phyloP scores from a whole-genome alignment of 2,329 filamentous ascomycete genomes.

The Helotiales sp. region DNA sequence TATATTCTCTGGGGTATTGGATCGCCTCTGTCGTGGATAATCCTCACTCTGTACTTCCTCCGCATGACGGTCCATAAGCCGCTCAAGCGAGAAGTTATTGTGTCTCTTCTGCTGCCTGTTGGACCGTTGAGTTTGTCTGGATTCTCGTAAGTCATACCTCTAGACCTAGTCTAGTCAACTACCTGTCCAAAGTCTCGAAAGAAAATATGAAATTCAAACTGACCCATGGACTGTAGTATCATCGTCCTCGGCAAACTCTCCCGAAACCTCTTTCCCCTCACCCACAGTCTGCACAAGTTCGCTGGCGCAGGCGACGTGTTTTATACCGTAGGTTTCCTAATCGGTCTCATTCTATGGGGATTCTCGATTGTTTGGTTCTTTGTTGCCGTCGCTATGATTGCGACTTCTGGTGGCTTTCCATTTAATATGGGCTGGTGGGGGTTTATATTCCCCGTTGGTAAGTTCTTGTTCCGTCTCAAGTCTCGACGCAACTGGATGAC shows the following conservation, averaged over 20 bases:
- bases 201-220: neutral
- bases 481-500: too few species aligned
- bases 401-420: neutral
- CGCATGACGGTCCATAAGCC: constrained; percentile 53
- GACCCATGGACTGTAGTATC: neutral
- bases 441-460: neutral
- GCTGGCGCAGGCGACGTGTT: neutral
- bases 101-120: neutral
- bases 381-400: neutral
- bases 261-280: neutral
- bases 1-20: constrained; percentile 73
- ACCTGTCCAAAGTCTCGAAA: too few species aligned
- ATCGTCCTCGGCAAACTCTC: neutral
- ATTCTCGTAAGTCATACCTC: neutral
- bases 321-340: neutral
- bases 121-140: neutral
- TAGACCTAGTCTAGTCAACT: too few species aligned
- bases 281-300: neutral
- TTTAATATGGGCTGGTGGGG: constrained; percentile 12
- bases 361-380: constrained; percentile 3
- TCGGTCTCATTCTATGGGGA: neutral
- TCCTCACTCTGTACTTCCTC: constrained; percentile 67
- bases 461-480: neutral
- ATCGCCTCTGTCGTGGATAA: constrained; percentile 61
- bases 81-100: neutral